Evolutionary conservation across 805 yeast species (phyloP).

Genomic region (Dipodascopsis uninucleata): DNA sequence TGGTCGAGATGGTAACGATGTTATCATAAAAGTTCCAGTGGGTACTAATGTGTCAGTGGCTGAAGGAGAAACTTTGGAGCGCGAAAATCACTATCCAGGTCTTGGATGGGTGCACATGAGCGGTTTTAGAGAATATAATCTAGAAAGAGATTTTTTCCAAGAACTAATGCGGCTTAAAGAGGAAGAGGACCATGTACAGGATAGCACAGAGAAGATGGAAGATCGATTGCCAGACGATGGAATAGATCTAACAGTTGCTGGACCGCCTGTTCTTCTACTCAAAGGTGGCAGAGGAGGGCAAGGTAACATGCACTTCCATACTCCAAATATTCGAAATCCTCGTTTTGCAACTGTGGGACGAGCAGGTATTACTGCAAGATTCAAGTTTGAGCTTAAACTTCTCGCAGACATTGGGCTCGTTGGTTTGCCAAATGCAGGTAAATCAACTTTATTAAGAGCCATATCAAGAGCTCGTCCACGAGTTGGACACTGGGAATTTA

Average conservation of each 20-base stretch:
- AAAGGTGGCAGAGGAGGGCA: constrained; percentile 92
- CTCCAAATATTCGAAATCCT: constrained; percentile 81
- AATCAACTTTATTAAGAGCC: constrained; percentile 80
- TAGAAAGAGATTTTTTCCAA: constrained; percentile 60
- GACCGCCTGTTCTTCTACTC: constrained; percentile 63
- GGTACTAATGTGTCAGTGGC: constrained; percentile 67
- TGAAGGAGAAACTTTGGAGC: constrained; percentile 30
- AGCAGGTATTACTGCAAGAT: constrained; percentile 57
- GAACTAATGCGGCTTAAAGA: constrained; percentile 61
- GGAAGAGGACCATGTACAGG: constrained; percentile 57
- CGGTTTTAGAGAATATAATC: constrained; percentile 66
- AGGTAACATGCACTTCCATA: constrained; percentile 93
- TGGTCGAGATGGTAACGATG: constrained; percentile 79
- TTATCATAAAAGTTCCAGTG: constrained; percentile 80
- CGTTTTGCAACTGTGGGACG: constrained; percentile 83
- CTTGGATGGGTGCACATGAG: constrained; percentile 89
- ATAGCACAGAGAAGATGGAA: constrained; percentile 52
- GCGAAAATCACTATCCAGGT: constrained; percentile 64
- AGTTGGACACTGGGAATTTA: constrained; percentile 96
- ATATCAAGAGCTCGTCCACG: constrained; percentile 86
- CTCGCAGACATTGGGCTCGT: constrained; percentile 92
- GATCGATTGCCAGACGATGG: constrained; percentile 84
- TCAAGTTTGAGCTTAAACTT: constrained; percentile 78
- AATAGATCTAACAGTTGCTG: constrained; percentile 61
- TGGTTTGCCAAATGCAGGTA: constrained; percentile 96